Base-by-base conservation (phyloP, 108 stramenopile species). In the Craspedostauros australis region DNA sequence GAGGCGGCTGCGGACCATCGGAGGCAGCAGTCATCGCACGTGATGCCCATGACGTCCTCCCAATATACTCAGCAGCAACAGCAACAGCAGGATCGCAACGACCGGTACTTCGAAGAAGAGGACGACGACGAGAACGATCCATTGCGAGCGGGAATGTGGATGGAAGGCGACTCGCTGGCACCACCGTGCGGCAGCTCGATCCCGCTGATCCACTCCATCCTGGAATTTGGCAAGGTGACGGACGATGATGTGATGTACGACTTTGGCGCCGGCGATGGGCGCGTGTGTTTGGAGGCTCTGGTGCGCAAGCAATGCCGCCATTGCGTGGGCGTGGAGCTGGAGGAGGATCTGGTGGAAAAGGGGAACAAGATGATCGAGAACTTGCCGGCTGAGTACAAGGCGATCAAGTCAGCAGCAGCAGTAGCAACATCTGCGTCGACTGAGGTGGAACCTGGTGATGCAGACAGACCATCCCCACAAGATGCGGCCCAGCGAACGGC, bases 201-300 rank as follows among this genome's bases (percentile, higher is more conserved):
- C 36, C n/a, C 57, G 3, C 42, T 51, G 18, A 52, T 67, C 33
- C 57, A 52, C 46, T 22, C 29, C 23, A 25, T 67, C 39, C 28
- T 67, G 18, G 39, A 60, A n/a, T 60, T 60, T 52, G 66, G 42
- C 2, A 23, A 36, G 5, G 49, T 67, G 20, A 2, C 30, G 9
- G 8, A 12, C 2, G 27, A 56, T 2, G 87, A 88, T 48, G 62
- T 82, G 3, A 43, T 88, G 27, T 84, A 77, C 45, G 87, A 88
- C 60, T 36, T 88, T 42, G 87, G 87, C 16, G 84, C 83, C 50
- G 82, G 87, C 24, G 87, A 88, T 57, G 87, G 73, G 5, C 54
- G 87, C 5, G 40, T 88, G 24, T 48, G 81, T 22, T 29, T 84
- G 4, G 54, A 60, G 31, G 87, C 80, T 3, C 40, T 67, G 16